phyloP scores from a whole-genome alignment of 1,139 yeast species.

The Blastobotrys illinoisensis region DNA sequence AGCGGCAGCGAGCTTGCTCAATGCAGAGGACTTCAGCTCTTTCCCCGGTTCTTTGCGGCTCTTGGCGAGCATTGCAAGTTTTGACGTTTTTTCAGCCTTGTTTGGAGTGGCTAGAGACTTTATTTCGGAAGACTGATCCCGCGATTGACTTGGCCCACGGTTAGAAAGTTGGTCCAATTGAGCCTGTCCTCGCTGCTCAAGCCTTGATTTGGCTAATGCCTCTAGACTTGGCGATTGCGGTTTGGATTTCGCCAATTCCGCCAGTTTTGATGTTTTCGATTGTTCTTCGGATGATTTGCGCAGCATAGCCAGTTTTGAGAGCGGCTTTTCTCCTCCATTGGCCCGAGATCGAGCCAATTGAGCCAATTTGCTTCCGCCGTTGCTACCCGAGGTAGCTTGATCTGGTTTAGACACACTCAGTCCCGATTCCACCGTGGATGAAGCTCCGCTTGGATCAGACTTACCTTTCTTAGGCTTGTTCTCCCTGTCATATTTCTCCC shows the following conservation, averaged over 20 bases:
- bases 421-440: background rate
- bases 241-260: conserved; percentile 3
- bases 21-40: conserved; percentile 5
- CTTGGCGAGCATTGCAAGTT: conserved; percentile 34
- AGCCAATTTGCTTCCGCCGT: background rate
- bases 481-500: conserved; percentile 31
- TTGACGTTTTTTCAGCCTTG: conserved; percentile 9
- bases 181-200: too few species aligned
- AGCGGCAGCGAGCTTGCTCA: conserved; percentile 10
- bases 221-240: background rate
- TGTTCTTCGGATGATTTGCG: background rate
- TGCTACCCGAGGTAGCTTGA: background rate
- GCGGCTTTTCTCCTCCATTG: background rate
- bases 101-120: background rate
- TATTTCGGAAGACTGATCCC: background rate
- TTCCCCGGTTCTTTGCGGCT: background rate
- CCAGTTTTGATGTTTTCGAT: conserved; percentile 1
- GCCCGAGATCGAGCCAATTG: background rate
- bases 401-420: background rate
- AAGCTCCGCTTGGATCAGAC: background rate
- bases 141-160: too few species aligned
- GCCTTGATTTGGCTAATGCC: background rate
- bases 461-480: conserved; percentile 11
- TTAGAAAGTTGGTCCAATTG: too few species aligned
- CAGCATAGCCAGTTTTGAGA: background rate